Evolutionary conservation across 2,329 filamentous ascomycete species (phyloP).

Genomic region (Ramichloridium luteum): DNA sequence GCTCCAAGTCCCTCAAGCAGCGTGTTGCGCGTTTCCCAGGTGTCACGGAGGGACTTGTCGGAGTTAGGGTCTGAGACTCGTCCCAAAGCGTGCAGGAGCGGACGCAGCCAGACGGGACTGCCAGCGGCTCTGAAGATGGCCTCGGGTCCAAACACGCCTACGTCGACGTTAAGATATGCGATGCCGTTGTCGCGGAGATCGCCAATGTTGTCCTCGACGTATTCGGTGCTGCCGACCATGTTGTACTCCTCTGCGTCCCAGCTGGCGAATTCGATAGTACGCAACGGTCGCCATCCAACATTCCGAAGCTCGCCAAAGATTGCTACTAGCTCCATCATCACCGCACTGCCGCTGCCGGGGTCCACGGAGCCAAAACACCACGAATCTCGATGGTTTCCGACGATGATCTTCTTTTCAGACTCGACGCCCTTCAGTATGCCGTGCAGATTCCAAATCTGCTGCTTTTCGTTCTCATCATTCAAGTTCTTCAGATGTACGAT

Average conservation of each 20-base stretch:
- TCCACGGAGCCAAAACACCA: slow-evolving; percentile 83
- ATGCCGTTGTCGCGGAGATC: slow-evolving; percentile 60
- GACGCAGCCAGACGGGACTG: slow-evolving; percentile 64
- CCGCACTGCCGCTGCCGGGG: slow-evolving; percentile 75
- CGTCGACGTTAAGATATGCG: slow-evolving; percentile 85
- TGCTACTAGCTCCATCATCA: slow-evolving; percentile 79
- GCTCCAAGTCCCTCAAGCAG: slow-evolving; percentile 58
- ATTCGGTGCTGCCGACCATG: slow-evolving; percentile 84
- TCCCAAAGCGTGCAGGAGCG: slow-evolving; percentile 60
- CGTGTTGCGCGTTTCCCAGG: slow-evolving; percentile 58
- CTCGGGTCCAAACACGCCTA: slow-evolving; percentile 55
- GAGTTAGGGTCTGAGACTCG: slow-evolving; percentile 59
- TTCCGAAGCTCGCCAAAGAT: slow-evolving; percentile 68
- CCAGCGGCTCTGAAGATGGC: slow-evolving; percentile 62
- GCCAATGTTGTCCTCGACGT: slow-evolving; percentile 74
- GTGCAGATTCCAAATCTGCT: slow-evolving; percentile 86
- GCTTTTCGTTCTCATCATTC: slow-evolving; percentile 70
- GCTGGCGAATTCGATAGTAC: slow-evolving; percentile 93
- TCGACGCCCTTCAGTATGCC: slow-evolving; percentile 76
- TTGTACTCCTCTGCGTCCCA: slow-evolving; percentile 96
- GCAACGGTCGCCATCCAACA: slow-evolving; percentile 76
- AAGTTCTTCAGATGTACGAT: slow-evolving; percentile 72
- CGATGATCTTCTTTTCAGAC: slow-evolving; percentile 72
- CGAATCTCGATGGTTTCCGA: slow-evolving; percentile 87
- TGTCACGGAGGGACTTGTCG: slow-evolving; percentile 59